Conservation (phyloP, 768 basidiomycete species). For the Panellus pusillus region DNA sequence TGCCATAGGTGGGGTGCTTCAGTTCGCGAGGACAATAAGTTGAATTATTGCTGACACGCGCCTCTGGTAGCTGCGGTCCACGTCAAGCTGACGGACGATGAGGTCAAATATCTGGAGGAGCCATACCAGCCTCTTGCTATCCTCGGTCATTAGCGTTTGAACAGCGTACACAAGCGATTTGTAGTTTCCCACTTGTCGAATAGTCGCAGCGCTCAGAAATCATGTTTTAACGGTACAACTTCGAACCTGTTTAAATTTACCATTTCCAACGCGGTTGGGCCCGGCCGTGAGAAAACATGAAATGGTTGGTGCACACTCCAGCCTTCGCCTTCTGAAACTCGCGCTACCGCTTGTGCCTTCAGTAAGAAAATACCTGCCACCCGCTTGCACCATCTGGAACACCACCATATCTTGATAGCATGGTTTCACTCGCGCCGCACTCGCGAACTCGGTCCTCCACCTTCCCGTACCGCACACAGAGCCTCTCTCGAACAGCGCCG, state of each 20-base stretch:
- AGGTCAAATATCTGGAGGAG: slow-evolving; percentile 10
- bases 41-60: neutral
- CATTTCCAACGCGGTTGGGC: no score
- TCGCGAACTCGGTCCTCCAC: slow-evolving; percentile 62
- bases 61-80: neutral
- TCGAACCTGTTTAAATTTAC: no score
- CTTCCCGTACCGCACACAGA: slow-evolving; percentile 51
- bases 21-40: no score
- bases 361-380: slow-evolving; percentile 1
- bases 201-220: no score
- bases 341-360: slow-evolving; percentile 59
- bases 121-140: slow-evolving; percentile 5
- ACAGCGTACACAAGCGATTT: neutral
- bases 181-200: neutral
- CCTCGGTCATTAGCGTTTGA: neutral
- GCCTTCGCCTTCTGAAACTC: slow-evolving; percentile 51
- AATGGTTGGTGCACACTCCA: slow-evolving; percentile 16
- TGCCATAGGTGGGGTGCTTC: slow-evolving; percentile 38
- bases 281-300: neutral
- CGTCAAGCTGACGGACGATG: slow-evolving; percentile 12
- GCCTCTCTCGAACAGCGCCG: slow-evolving; percentile 69
- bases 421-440: slow-evolving; percentile 73
- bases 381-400: neutral
- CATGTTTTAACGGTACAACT: no score
- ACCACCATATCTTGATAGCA: slow-evolving; percentile 36